Base-by-base conservation (phyloP, 805 yeast species). In the Metschnikowia cerradonensis region DNA sequence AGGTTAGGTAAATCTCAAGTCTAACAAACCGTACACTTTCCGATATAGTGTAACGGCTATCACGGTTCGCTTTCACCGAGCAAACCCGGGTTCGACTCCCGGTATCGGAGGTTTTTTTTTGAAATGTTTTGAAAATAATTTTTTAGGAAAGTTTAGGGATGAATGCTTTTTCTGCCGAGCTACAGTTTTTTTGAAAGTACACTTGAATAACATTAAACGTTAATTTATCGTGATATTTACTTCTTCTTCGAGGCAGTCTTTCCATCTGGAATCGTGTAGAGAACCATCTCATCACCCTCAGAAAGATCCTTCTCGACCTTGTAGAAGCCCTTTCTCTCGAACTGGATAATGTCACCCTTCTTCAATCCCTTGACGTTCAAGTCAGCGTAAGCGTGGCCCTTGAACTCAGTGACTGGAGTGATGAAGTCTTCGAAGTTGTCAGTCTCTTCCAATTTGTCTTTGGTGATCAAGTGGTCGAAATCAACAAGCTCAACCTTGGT, bases 241-340 rank as follows among this genome's bases (percentile, higher is more conserved):
- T 70, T 70, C 67, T 70, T 70, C 59, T 60, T 69, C 14, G 71
- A 58, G 31, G 63, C 72, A 46, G 69, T 59, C 74, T 91, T 92
- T 67, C 98, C 98, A 69, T 92, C 98, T 55, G 98, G 98, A 61
- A 92, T 90, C 58, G 96, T 86, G 75, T 87, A 92, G 78, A 92
- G 86, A 46, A 86, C 84, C 55, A 82, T 85, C 55, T 82, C 81
- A 60, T 81, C 75, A 51, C 84, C 87, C 52, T 78, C 81, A 33
- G 73, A 68, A 54, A 77, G 77, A 33, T 78, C 65, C 58, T 52
- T 70, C 64, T 92, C 98, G 54, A 91, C 77, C 67, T 94, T 82
- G 82, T 74, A 92, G 79, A 90, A 92, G 62, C 98, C 98, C 77
- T 92, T 92, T 78, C 98, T 88, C 75, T 92, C 98, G 60, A 92